Base-by-base conservation (phyloP, 352 stramenopile species). In the Phytophthora sojae region DNA sequence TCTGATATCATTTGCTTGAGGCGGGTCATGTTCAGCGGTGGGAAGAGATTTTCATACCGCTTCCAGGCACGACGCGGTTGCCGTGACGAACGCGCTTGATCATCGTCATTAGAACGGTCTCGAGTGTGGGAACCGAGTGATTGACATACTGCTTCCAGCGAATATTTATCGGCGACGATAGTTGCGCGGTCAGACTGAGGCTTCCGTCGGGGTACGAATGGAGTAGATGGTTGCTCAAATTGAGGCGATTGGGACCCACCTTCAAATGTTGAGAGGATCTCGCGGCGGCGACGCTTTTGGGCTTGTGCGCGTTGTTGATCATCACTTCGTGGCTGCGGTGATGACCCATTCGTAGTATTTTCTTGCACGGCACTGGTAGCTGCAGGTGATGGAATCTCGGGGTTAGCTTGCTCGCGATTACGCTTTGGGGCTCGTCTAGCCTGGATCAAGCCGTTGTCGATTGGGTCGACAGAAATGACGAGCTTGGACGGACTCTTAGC, bases 1-100 rank as follows among this genome's bases (percentile, higher is more conserved):
- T 79, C 32, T 53, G 62, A 32, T 42, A 86, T 75, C 66, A 75
- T 71, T 42, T 69, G 56, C 65, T 79, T 77, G n/a, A 86, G 35
- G 9, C 51, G 68, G 7, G 75, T 71, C 76, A 86, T 83, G 37
- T 77, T 66, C 30, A 88, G 57, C 12, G 78, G 64, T 15, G 80
- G 80, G 44, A 85, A 83, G 15, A 88, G 68, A 26, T 67, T 70
- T 30, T 83, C 79, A 47, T 82, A 85, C 14, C 61, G 70, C 55
- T 83, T 86, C 70, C 78, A 88, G 54, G 49, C 60, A 21, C 73
- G 78, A 23, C 63, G 55, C 44, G 53, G 59, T 60, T 65, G 58
- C 17, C 25, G 32, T 59, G 57, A 68, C 21, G 61, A 35, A 4
- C 53, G 62, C 19, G 25, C 4, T 29, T 37, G 52, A 17, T 30